These are phyloP conservation scores for Knoxdaviesia capensis DNA, from an alignment of 2,329 filamentous ascomycete species.

Conservation along the genomic window DNA sequence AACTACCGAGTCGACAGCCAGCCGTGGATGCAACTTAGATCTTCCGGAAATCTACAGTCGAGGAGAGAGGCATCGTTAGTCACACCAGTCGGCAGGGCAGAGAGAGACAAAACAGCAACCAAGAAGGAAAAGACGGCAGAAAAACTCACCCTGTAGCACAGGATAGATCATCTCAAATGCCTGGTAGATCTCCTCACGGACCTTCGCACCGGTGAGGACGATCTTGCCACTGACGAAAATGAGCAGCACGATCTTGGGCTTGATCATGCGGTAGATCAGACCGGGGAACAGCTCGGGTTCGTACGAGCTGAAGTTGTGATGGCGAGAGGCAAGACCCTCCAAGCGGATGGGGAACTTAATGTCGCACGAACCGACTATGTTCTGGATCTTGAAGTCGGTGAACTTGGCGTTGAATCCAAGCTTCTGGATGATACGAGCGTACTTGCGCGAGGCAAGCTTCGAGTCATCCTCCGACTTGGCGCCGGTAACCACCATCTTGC, in stretches of 20 bases:
- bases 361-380: conserved; percentile 96
- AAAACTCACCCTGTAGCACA: conserved; percentile 58
- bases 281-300: conserved; percentile 97
- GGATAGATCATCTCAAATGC: conserved; percentile 96
- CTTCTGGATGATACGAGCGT: conserved; percentile 98
- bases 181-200: conserved; percentile 94
- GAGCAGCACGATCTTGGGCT: conserved; percentile 79
- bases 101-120: not conserved
- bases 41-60: conserved; percentile 37
- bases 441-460: conserved; percentile 91
- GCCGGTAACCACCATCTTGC: conserved; percentile 99
- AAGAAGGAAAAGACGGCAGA: conserved; percentile 4
- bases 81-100: not conserved
- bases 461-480: conserved; percentile 96
- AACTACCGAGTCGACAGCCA: too few species aligned
- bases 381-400: conserved; percentile 99
- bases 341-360: conserved; percentile 98
- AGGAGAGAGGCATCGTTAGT: too few species aligned
- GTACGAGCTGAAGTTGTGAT: conserved; percentile 99
- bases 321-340: conserved; percentile 84
- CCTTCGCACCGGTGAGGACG: conserved; percentile 90
- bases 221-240: conserved; percentile 97
- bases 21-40: conserved; percentile 16
- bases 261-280: conserved; percentile 99
- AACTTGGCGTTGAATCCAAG: conserved; percentile 99